Evolutionary conservation across 2,329 filamentous ascomycete species (phyloP).

Genomic region (Penicillium frequentans): DNA sequence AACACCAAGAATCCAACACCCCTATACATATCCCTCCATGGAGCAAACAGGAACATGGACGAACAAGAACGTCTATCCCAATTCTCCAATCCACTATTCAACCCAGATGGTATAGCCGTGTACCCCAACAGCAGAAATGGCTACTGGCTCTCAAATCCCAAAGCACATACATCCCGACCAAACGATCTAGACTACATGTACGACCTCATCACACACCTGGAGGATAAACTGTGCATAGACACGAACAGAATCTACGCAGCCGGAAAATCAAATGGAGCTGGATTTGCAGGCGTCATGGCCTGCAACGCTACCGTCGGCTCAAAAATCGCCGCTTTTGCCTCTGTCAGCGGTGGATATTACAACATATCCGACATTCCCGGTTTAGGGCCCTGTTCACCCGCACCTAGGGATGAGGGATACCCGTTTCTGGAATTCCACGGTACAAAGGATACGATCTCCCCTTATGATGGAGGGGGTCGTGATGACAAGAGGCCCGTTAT

Average conservation of each 20-base stretch:
- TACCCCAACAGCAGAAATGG: conserved; percentile 49
- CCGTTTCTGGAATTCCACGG: conserved; percentile 27
- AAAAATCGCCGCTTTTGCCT: conserved; percentile 52
- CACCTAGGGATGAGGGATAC: conserved; percentile 30
- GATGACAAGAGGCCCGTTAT: conserved; percentile 15
- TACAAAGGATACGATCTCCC: conserved; percentile 16
- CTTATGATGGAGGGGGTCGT: conserved; percentile 16
- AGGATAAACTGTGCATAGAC: conserved; percentile 48
- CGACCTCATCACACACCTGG: conserved; percentile 44
- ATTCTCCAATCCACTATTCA: conserved; percentile 47
- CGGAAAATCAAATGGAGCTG: conserved; percentile 59
- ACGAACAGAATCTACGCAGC: conserved; percentile 45
- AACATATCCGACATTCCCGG: conserved; percentile 19
- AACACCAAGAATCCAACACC: conserved; percentile 36
- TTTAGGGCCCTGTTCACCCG: conserved; percentile 20
- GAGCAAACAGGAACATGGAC: conserved; percentile 37
- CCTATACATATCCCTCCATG: conserved; percentile 53
- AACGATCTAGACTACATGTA: conserved; percentile 49
- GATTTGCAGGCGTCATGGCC: conserved; percentile 49
- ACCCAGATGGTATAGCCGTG: conserved; percentile 45
- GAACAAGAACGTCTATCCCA: conserved; percentile 45
- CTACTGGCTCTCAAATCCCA: conserved; percentile 35
- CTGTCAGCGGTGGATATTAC: conserved; percentile 51
- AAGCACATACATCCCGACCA: conserved; percentile 29
- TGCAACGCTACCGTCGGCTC: conserved; percentile 45